These are phyloP conservation scores for Daldinia grandis DNA, from an alignment of 495 filamentous ascomycete genomes.

Conservation along the genomic window DNA sequence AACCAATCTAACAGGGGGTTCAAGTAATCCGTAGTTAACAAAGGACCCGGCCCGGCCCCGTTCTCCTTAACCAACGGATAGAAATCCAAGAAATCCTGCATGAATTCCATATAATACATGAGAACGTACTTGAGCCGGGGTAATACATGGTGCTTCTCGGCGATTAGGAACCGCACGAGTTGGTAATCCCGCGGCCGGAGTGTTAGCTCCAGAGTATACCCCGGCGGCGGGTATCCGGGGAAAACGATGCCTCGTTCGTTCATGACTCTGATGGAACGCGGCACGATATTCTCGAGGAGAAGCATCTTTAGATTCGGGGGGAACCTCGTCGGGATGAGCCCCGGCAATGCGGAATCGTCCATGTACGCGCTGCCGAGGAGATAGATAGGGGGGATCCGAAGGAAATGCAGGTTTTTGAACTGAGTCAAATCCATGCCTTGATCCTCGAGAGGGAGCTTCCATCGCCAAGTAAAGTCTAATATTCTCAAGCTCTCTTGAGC, in stretches of 20 bases:
- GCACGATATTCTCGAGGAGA: conserved; percentile 37
- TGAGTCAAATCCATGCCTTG: conserved; percentile 34
- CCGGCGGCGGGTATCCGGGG: conserved; percentile 33
- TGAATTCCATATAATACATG: conserved; percentile 30
- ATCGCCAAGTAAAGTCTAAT: conserved; percentile 35
- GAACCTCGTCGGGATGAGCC: conserved; percentile 29
- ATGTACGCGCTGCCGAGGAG: conserved; percentile 28
- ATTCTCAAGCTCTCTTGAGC: conserved; percentile 30
- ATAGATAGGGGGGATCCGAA: conserved; percentile 32
- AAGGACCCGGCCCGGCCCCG: conserved; percentile 15
- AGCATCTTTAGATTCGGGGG: conserved; percentile 40
- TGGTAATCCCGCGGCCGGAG: conserved; percentile 37
- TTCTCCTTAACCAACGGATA: conserved; percentile 24
- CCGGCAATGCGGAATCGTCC: conserved; percentile 17
- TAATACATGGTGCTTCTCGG: conserved; percentile 30
- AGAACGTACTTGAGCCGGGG: conserved; percentile 36
- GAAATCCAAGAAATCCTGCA: conserved; percentile 8
- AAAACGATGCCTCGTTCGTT: conserved; percentile 33
- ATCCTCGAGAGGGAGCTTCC: conserved; percentile 30
- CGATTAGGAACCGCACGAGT: conserved; percentile 31
- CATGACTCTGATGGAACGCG: conserved; percentile 36
- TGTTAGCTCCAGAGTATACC: conserved; percentile 28
- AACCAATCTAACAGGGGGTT: conserved; percentile 35
- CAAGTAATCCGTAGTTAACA: conserved; percentile 22
- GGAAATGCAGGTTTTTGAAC: conserved; percentile 35